Conservation (phyloP, 129 eudicot genomes). For the Logfia minima region DNA sequence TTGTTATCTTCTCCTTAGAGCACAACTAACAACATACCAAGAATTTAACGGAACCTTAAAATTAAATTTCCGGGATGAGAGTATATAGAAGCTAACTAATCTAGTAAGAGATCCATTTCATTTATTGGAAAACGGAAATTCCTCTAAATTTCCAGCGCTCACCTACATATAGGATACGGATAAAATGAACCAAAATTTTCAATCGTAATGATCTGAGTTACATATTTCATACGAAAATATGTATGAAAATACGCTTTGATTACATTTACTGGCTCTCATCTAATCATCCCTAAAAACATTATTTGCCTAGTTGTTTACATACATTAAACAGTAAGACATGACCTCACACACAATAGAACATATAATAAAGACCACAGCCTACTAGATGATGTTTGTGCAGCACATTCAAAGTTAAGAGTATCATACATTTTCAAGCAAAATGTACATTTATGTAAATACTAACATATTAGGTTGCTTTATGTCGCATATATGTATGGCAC, state of each 20-base stretch:
- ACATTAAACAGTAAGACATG: conserved; percentile 1
- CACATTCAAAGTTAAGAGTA: background rate
- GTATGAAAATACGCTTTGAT: background rate
- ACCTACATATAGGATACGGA: background rate
- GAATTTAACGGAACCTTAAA: background rate
- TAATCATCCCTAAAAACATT: background rate
- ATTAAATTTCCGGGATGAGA: background rate
- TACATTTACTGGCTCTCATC: background rate
- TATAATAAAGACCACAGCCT: background rate
- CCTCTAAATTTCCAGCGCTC: background rate
- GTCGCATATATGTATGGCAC: background rate
- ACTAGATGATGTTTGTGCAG: background rate
- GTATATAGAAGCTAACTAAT: background rate
- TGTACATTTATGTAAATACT: background rate
- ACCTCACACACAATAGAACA: background rate
- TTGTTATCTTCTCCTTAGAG: background rate
- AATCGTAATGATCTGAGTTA: background rate
- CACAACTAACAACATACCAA: background rate
- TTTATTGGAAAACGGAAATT: background rate
- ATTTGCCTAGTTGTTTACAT: background rate
- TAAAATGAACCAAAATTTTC: background rate
- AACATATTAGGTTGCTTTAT: background rate
- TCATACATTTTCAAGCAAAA: background rate
- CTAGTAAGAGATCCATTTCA: background rate
- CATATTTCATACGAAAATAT: background rate